Conservation (phyloP, 2,329 filamentous ascomycete species). For the Macrophomina phaseolina region DNA sequence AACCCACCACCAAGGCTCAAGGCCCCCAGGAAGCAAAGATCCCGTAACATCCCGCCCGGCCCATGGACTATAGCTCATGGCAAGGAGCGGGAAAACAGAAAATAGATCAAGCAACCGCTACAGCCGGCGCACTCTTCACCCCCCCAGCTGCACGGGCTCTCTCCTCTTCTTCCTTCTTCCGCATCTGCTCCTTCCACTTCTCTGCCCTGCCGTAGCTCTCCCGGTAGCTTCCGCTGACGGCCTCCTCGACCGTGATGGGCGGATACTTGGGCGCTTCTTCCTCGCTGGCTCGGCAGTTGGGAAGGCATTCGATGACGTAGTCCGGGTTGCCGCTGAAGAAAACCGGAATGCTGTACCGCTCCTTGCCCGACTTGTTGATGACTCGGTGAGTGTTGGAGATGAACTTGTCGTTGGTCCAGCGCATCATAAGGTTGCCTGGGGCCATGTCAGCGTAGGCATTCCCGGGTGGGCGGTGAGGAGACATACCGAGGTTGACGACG, state of each 20-base stretch:
- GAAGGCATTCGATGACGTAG: slow-evolving; percentile 50
- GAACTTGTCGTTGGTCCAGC: slow-evolving; percentile 51
- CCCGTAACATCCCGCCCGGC: neutral
- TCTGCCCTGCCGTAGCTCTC: slow-evolving; percentile 52
- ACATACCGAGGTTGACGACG: slow-evolving; percentile 44
- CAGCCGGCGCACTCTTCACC: slow-evolving; percentile 12
- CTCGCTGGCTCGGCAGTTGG: slow-evolving; percentile 45
- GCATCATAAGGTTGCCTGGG: slow-evolving; percentile 48
- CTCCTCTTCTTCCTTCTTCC: slow-evolving; percentile 14
- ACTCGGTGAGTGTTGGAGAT: slow-evolving; percentile 51
- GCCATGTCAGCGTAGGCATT: slow-evolving; percentile 36
- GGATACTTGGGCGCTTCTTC: slow-evolving; percentile 48
- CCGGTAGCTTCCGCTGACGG: slow-evolving; percentile 48
- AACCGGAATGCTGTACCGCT: slow-evolving; percentile 51
- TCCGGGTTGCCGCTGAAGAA: slow-evolving; percentile 54
- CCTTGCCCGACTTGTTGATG: slow-evolving; percentile 47
- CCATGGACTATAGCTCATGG: neutral
- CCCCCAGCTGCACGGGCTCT: neutral
- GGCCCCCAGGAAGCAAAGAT: neutral
- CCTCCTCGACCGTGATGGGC: slow-evolving; percentile 51
- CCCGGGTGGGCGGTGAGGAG: neutral
- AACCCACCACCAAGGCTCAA: neutral
- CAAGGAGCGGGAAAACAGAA: neutral
- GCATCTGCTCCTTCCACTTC: slow-evolving; percentile 40
- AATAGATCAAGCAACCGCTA: slow-evolving; percentile 21